phyloP scores from a whole-genome alignment of 169 alveolate genomes.

The Plasmodium knowlesi region DNA sequence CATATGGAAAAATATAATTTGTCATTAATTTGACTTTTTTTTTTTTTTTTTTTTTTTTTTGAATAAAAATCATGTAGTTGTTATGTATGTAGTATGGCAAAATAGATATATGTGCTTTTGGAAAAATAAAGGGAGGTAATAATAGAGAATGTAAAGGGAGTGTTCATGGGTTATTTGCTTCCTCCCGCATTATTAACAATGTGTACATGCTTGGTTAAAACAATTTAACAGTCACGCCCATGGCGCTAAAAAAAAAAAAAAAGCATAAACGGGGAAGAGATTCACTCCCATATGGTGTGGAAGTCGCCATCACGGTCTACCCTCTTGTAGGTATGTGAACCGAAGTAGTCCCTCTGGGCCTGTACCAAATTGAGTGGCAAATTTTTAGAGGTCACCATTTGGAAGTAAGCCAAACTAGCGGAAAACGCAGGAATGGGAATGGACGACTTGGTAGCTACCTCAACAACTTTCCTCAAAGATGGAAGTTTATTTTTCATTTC shows the following conservation, averaged over 20 bases:
- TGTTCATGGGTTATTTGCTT: background rate
- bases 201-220: background rate
- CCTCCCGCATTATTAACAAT: background rate
- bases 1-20: background rate
- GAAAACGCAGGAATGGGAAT: slow-evolving; percentile 81
- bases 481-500: slow-evolving; percentile 73
- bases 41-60: too few relatives aligned
- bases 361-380: slow-evolving; percentile 85
- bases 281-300: slow-evolving; percentile 80
- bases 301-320: slow-evolving; percentile 81
- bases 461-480: slow-evolving; percentile 82
- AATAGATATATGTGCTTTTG: background rate
- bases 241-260: background rate
- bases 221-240: background rate
- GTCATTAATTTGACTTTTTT: background rate
- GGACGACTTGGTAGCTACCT: slow-evolving; percentile 76
- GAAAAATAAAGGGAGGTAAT: background rate
- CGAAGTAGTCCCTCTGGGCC: slow-evolving; percentile 90
- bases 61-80: background rate
- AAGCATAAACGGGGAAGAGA: background rate
- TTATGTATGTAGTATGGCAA: background rate
- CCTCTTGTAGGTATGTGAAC: slow-evolving; percentile 86
- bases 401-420: slow-evolving; percentile 82
- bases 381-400: slow-evolving; percentile 77
- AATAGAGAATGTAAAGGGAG: background rate